phyloP scores from a whole-genome alignment of 768 basidiomycete genomes.

The Lentinus tigrinus region DNA sequence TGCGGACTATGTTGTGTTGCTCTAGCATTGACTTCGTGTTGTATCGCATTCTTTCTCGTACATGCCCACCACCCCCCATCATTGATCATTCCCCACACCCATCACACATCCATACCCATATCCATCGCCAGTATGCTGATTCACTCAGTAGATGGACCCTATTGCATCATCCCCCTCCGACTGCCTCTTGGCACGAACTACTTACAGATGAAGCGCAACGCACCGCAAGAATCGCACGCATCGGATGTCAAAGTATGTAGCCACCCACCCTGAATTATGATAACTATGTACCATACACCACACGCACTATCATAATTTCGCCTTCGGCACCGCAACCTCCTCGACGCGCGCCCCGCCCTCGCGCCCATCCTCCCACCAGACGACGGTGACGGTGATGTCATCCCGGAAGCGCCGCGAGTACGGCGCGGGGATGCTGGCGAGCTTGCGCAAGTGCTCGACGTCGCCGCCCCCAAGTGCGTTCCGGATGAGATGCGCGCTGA shows the following conservation, averaged over 20 bases:
- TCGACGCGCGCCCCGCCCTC: conserved; percentile 39
- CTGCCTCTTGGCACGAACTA: not conserved
- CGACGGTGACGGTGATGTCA: conserved; percentile 81
- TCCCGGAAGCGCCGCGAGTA: conserved; percentile 76
- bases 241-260: not conserved
- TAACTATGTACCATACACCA: conserved; percentile 14
- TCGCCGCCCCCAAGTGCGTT: conserved; percentile 93
- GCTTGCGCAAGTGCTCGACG: conserved; percentile 49
- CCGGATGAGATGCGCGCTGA: conserved; percentile 80
- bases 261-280: conserved; percentile 7
- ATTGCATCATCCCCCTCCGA: not conserved
- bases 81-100: not conserved
- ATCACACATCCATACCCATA: not conserved
- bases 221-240: not conserved
- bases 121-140: not conserved
- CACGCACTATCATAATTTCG: conserved; percentile 23
- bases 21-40: not conserved
- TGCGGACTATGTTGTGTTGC: not conserved
- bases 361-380: conserved; percentile 80
- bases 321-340: conserved; percentile 15
- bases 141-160: not conserved
- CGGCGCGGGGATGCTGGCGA: conserved; percentile 83
- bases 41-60: not conserved
- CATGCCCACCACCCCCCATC: not conserved
- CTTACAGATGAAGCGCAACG: not conserved